Evolutionary conservation across 192 early-diverging fungal species (phyloP), one percentile per base, ranked within the genome.

Genomic region (Linnemannia elongata): DNA sequence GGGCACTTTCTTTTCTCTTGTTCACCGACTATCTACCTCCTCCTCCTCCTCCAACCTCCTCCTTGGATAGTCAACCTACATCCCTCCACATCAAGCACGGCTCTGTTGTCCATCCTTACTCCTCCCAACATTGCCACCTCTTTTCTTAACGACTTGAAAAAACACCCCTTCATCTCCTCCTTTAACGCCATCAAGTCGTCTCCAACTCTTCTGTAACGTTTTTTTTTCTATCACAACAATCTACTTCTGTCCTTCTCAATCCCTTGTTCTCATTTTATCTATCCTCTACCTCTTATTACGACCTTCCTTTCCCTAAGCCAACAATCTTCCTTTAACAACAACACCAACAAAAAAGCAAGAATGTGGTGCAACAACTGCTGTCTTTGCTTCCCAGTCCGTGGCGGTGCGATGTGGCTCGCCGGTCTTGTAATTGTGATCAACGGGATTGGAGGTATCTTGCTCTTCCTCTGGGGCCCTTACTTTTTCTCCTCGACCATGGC

Each of bases 291-390:
- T 41, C 15, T 63, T 41, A 41, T 74, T 76, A 38, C 52, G 54
- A 55, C 57, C 17, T 22, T 76, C 38, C 18, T 9, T 69, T 69
- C 39, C 27, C 24, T 72, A 35, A 24, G 10, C 73, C 44, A 49
- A 52, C 72, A 74, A 35, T 24, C 72, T n/a, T 10, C 72, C 2
- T 0, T 42, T 22, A 35, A 0, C 45, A 35, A 30, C 45, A 44
- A 30, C 18, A 44, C 22, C n/a, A 10, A 24, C 18, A 70, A 39
- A 69, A 36, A 17, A 30, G 42, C 24, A 38, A 79, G 22, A 76
- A 87, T 87, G 84, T 87, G 84, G 79, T 87, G 79, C 84, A 87
- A 87, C 49, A 87, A 87, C 71, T 87, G 84, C 35, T 87, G 84
- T 69, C 76, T 87, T n/a, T 80, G 79, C n/a, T 81, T 87, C n/a